Evolutionary conservation across 805 yeast genomes (phyloP), one percentile per base, ranked within the genome.

Genomic region (Debaryomyces castellii): DNA sequence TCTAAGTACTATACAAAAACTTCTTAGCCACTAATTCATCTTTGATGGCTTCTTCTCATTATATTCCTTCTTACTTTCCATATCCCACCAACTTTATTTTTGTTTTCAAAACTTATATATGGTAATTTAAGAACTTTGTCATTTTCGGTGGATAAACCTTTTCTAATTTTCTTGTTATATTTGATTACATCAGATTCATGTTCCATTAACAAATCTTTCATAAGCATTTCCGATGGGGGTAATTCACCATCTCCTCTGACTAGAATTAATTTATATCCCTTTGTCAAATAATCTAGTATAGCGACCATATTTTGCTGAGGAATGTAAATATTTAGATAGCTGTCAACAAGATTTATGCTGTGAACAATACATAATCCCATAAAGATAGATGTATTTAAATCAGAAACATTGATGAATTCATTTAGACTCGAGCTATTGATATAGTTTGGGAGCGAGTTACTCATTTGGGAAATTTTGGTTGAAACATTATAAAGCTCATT

Each of bases 201-300:
- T 7, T 50, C 51, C 12, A 47, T 43, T 4, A 65, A 39, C 8
- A 66, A 38, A 2, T 39, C 46, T 46, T 67, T 53, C 55, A 71
- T 58, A 17, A 74, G 56, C 1, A 83, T 44, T 49, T 82, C 89
- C 57, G 76, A 70, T 0, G 76, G 58, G 0, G 96, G 94, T 2
- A 85, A 63, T 40, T 83, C 88, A 0, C 87, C 80, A 37, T 80
- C 77, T 1, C 89, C 90, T 50, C 85, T 76, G 1, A 79, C 71
- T 1, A 87, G 44, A 0, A 86, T 49, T 44, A 81, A 52, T 32
- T 60, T 58, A 32, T 50, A 65, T 10, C 51, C 57, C 1, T 55
- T 60, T 4, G 58, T 58, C 12, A 65, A 53, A 0, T 51, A 16
- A 3, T 47, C 17, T 9, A 51, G 52, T 1, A 58, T 28, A 5